A percentile compares a stretch with the other conserved stretches of the same genome.
Evolutionary conservation across 2,329 filamentous ascomycete genomes (phyloP).

Genomic region (Aspergillus cejpii): DNA sequence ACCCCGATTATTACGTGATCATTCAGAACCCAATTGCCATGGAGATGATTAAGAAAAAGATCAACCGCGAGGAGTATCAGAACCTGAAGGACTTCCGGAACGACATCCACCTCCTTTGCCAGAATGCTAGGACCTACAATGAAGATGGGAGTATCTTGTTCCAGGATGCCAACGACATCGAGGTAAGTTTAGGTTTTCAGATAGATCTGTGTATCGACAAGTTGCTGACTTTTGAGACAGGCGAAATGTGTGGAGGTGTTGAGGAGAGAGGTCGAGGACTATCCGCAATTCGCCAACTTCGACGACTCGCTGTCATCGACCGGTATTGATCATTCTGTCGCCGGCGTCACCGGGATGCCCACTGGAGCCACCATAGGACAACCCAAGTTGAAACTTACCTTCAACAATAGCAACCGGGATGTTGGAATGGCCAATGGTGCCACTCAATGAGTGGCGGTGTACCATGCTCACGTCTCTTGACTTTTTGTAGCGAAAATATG

Average conservation of each 20-base stretch:
- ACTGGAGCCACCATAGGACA: slow-evolving; percentile 52
- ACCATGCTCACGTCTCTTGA: slow-evolving; percentile 2
- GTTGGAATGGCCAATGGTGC: slow-evolving; percentile 29
- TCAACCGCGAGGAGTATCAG: slow-evolving; percentile 91
- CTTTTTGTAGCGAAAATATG: not conserved
- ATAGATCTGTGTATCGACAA: too few relatives aligned
- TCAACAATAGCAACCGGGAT: slow-evolving; percentile 41
- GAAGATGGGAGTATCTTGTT: slow-evolving; percentile 91
- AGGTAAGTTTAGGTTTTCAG: too few relatives aligned
- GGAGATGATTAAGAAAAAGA: slow-evolving; percentile 89
- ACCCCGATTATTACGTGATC: slow-evolving; percentile 90
- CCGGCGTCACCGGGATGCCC: slow-evolving; percentile 53
- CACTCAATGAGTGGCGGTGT: slow-evolving; percentile 8
- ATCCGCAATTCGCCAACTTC: slow-evolving; percentile 53
- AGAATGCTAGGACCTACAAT: slow-evolving; percentile 92
- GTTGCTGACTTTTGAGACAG: slow-evolving; percentile 25
- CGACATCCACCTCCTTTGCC: slow-evolving; percentile 78
- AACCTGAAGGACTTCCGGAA: slow-evolving; percentile 70
- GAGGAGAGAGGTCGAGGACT: slow-evolving; percentile 48
- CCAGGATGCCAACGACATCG: slow-evolving; percentile 84
- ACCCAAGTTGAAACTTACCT: slow-evolving; percentile 62
- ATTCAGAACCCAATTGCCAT: slow-evolving; percentile 92
- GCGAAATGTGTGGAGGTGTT: slow-evolving; percentile 49
- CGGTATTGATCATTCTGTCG: slow-evolving; percentile 47
- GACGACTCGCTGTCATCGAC: slow-evolving; percentile 45